Conservation (phyloP, 2,329 filamentous ascomycete species). For the Coniosporium tulheliwenetii region DNA sequence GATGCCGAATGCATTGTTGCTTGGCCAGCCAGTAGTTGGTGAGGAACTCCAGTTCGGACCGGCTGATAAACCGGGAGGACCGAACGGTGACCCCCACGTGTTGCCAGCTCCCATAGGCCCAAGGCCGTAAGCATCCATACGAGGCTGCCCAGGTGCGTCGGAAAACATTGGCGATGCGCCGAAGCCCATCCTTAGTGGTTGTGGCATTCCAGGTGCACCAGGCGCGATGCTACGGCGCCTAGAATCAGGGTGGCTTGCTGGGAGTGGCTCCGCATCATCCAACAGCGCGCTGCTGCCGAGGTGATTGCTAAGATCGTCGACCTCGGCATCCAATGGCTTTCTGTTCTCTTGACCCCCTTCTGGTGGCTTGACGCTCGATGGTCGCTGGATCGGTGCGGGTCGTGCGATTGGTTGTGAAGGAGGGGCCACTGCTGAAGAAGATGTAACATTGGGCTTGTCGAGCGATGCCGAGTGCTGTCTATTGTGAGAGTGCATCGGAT, state of each 20-base stretch:
- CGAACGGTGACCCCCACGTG: conserved; percentile 27
- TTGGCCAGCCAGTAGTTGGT: conserved; percentile 22
- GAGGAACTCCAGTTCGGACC: conserved; percentile 15
- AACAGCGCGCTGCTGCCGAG: conserved; percentile 83
- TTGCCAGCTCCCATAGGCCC: conserved; percentile 14
- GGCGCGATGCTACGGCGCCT: conserved; percentile 7
- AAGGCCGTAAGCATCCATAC: conserved; percentile 17
- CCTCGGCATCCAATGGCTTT: conserved; percentile 32
- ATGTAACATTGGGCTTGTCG: conserved; percentile 33
- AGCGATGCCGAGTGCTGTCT: conserved; percentile 58
- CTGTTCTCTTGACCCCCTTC: conserved; percentile 27
- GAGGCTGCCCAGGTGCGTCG: conserved; percentile 14
- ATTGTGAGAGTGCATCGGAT: conserved; percentile 43
- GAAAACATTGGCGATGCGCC: conserved; percentile 17
- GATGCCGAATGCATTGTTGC: conserved; percentile 32
- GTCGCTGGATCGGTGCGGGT: conserved; percentile 76
- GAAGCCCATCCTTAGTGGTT: conserved; percentile 12
- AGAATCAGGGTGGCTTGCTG: conserved; percentile 12
- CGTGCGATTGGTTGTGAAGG: conserved; percentile 61
- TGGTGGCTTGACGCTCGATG: conserved; percentile 51
- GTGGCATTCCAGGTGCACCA: conserved; percentile 2
- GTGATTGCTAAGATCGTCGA: conserved; percentile 62
- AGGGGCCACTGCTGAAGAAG: conserved; percentile 27
- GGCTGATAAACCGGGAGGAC: conserved; percentile 9
- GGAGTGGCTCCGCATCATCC: conserved; percentile 45